phyloP scores from a whole-genome alignment of 225 moss, liverwort and hornwort species.

The Ulota crispa region DNA sequence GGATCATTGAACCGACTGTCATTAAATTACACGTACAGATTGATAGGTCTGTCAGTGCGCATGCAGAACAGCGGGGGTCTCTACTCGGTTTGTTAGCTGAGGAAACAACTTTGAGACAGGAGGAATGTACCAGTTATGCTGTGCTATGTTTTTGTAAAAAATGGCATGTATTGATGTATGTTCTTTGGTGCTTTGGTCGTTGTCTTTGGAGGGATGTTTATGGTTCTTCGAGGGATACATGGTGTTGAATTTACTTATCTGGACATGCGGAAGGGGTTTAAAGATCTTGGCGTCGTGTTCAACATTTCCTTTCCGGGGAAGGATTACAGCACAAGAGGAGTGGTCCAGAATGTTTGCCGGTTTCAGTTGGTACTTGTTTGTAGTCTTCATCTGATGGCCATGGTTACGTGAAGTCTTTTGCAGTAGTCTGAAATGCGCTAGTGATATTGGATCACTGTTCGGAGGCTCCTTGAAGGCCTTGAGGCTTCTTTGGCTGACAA shows the following conservation, averaged over 20 bases:
- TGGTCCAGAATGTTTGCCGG: neutral
- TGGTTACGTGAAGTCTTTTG: neutral
- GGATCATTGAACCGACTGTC: slow-evolving; percentile 9
- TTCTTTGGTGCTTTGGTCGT: neutral
- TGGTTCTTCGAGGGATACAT: neutral
- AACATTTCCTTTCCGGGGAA: neutral
- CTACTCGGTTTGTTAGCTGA: neutral
- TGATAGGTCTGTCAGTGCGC: slow-evolving; percentile 16
- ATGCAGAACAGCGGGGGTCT: neutral
- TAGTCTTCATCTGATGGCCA: neutral
- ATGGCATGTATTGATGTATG: neutral
- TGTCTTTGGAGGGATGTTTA: neutral
- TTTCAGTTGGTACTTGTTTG: neutral
- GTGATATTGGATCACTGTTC: neutral
- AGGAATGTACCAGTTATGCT: slow-evolving; percentile 11
- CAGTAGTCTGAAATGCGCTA: neutral
- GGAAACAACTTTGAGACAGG: slow-evolving; percentile 12
- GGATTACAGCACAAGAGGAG: neutral
- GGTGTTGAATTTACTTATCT: neutral
- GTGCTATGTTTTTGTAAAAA: slow-evolving; percentile 23
- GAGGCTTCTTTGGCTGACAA: neutral
- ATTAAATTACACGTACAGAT: neutral
- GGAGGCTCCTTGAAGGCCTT: neutral
- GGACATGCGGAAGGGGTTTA: neutral
- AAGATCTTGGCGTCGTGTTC: neutral